Evolutionary conservation across 257 asterid species (phyloP), one percentile per base, ranked within the genome.

Genomic region (Jaltomata sinuosa): DNA sequence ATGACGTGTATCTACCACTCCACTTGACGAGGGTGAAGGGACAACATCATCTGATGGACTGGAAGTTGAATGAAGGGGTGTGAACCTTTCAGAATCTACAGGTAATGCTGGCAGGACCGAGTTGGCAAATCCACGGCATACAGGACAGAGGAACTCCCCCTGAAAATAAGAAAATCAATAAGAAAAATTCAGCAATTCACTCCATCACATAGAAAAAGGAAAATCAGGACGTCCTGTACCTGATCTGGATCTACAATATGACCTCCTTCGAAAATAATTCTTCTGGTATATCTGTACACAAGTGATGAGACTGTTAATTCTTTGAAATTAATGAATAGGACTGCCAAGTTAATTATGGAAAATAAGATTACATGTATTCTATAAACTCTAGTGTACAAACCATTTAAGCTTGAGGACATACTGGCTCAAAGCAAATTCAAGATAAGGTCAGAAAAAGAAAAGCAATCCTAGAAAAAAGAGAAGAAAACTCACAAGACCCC

Each of bases 61-160:
- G 29, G 32, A 59, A 84, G 83, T 86, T 80, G 92, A 81, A 65
- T 62, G 42, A 85, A 84, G 81, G 55, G 89, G 86, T 10, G 87
- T 85, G 61, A 84, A 83, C 89, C 81, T 87, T 83, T 84, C 86
- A 61, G 77, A 86, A 86, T 88, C 90, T 83, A 88, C 90, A 85
- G 94, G 90, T 80, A 90, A 85, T 81, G 90, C 90, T 74, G 99
- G 97, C 85, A 97, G 91, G 79, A 93, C 94, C 29, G 96, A 92
- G 82, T 97, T 95, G 67, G 99, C 96, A 87, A 97, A 95, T 69
- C 98, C 98, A 38, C 99, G 94, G 83, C 99, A 97, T 74, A 94
- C 99, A 22, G 99, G 99, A 90, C 99, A 97, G 77, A 97, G 97
- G 90, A 97, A 95, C 89, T 97, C 99, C 79, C 99, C 98, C 99